These are phyloP conservation scores for Boletus coccyginus DNA, from an alignment of 768 basidiomycete species.

Conservation along the genomic window DNA sequence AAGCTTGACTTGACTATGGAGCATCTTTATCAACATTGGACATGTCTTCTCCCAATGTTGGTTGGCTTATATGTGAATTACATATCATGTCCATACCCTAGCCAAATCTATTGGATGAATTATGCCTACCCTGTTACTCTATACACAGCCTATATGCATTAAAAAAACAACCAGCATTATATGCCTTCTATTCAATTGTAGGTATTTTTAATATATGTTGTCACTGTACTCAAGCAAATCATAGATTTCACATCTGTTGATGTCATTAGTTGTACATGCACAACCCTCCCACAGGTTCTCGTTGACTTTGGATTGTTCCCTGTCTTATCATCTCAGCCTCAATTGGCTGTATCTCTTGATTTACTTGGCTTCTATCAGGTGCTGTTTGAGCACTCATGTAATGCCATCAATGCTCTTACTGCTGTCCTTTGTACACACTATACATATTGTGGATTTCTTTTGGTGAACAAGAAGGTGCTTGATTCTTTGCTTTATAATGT, in stretches of 20 bases:
- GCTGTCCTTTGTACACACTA: not conserved
- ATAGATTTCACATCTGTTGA: not conserved
- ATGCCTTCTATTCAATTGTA: not conserved
- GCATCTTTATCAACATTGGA: not conserved
- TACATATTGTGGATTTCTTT: constrained; percentile 13
- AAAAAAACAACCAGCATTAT: not conserved
- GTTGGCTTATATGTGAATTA: not conserved
- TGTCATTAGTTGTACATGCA: not conserved
- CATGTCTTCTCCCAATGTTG: not conserved
- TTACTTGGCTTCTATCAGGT: constrained; percentile 33
- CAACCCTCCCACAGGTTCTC: constrained; percentile 16
- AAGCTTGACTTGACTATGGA: not conserved
- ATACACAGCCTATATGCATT: not conserved
- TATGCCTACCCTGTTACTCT: not conserved
- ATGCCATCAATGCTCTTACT: constrained; percentile 18
- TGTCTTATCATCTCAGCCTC: constrained; percentile 21
- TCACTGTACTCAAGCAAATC: not conserved
- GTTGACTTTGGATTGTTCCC: constrained; percentile 35
- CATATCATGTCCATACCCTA: not conserved
- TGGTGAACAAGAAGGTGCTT: not conserved
- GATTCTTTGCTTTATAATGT: too few species aligned
- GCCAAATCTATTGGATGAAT: not conserved
- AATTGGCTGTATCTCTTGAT: constrained; percentile 26
- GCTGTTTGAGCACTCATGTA: too few species aligned
- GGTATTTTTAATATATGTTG: not conserved